A percentile compares a stretch with the other conserved stretches of the same genome.
These are phyloP conservation scores for Fonsecaea nubica DNA, from an alignment of 2,329 filamentous ascomycete species.

Conservation along the genomic window DNA sequence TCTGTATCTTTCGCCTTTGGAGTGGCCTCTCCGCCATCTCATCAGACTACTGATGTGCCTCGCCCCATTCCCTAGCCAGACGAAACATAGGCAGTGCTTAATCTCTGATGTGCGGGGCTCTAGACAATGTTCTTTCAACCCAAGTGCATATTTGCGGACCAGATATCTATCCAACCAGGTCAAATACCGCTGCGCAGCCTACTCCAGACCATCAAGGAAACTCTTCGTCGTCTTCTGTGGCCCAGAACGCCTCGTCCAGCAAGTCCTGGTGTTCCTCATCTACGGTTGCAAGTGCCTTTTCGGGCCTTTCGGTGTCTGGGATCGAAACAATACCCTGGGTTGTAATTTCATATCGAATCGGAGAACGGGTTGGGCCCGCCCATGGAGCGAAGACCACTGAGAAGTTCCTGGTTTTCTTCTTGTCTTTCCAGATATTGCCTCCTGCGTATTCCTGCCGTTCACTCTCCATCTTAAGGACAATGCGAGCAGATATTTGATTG, in stretches of 20 bases:
- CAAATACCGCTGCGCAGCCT: not conserved
- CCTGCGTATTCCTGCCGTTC: conserved; percentile 43
- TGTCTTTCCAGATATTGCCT: conserved; percentile 40
- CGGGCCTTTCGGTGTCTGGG: conserved; percentile 6
- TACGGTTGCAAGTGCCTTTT: not conserved
- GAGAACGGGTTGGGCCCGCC: conserved; percentile 47
- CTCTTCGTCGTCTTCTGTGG: conserved; percentile 35
- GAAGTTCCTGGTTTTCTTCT: conserved; percentile 71
- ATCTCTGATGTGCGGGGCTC: not conserved
- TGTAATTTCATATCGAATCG: conserved; percentile 35
- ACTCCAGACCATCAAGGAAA: conserved; percentile 21
- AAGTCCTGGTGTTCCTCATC: conserved; percentile 33
- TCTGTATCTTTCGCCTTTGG: not conserved
- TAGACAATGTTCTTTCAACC: not conserved
- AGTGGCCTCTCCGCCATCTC: not conserved
- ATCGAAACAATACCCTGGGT: conserved; percentile 34
- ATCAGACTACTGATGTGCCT: not conserved
- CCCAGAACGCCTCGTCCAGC: conserved; percentile 35
- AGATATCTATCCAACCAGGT: conserved; percentile 1
- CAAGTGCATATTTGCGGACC: not conserved
- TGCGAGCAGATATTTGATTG: conserved; percentile 81
- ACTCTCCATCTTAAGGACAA: conserved; percentile 78
- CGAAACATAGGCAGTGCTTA: not conserved
- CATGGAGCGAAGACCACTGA: conserved; percentile 91
- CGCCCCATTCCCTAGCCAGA: not conserved